phyloP scores from a whole-genome alignment of 208 protist species.

The Leishmania tarentolae region DNA sequence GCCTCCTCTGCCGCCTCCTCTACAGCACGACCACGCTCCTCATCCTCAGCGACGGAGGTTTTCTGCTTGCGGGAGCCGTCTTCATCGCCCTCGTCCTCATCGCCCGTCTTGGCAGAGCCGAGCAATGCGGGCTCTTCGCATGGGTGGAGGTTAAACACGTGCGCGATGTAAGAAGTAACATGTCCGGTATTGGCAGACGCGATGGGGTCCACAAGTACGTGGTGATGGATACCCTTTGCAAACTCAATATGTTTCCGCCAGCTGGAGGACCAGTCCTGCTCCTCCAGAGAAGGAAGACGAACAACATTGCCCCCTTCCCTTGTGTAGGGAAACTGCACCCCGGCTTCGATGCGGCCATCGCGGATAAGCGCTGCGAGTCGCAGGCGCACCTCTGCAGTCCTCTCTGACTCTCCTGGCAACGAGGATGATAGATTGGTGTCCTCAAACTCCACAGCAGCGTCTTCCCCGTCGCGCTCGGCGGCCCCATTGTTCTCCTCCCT shows the following conservation, averaged over 20 bases:
- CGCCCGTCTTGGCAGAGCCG: background rate
- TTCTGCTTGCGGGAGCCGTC: background rate
- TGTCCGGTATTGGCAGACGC: conserved; percentile 27
- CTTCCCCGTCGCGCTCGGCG: conserved; percentile 9
- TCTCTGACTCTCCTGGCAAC: background rate
- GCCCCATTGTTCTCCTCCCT: conserved; percentile 12
- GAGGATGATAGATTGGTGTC: background rate
- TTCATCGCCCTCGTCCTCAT: conserved; percentile 4
- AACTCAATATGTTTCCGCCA: conserved; percentile 30
- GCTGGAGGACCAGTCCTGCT: conserved; percentile 24
- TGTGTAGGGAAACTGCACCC: background rate
- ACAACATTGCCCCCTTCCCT: background rate
- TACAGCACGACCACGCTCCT: conserved; percentile 22
- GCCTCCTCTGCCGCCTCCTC: conserved; percentile 44
- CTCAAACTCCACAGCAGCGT: conserved; percentile 6
- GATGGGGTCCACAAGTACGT: conserved; percentile 35
- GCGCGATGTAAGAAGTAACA: conserved; percentile 46
- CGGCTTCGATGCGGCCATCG: conserved; percentile 19
- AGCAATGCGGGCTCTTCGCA: conserved; percentile 34
- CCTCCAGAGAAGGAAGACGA: conserved; percentile 3
- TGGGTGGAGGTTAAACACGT: conserved; percentile 45
- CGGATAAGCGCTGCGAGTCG: conserved; percentile 29
- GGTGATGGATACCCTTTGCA: conserved; percentile 10
- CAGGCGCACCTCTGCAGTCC: conserved; percentile 14
- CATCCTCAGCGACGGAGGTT: conserved; percentile 41